Percentiles rank a stretch among this genome's conserved stretches.
These are phyloP conservation scores for Trichophyton rubrum DNA, from an alignment of 2,329 filamentous ascomycete species.

Conservation along the genomic window DNA sequence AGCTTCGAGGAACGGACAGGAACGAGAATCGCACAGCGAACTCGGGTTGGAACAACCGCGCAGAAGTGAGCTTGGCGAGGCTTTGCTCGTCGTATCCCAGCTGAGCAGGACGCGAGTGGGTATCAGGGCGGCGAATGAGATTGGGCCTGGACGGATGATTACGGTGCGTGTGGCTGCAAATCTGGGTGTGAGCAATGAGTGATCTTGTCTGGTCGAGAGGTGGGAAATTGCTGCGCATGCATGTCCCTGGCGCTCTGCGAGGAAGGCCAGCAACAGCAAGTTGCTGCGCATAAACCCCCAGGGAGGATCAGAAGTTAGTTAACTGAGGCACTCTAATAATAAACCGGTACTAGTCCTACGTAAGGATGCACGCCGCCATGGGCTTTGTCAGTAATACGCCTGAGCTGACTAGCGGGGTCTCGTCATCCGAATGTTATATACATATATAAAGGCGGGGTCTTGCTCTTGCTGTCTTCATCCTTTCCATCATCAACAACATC, in stretches of 20 bases:
- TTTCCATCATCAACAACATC: background rate
- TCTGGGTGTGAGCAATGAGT: background rate
- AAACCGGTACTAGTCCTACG: background rate
- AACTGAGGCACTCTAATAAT: background rate
- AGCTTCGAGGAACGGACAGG: background rate
- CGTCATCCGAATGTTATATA: background rate
- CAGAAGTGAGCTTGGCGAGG: background rate
- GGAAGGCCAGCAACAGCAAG: background rate
- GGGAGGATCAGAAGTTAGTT: background rate
- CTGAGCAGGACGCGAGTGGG: background rate
- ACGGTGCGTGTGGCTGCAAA: background rate
- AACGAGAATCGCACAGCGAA: background rate
- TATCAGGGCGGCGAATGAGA: background rate
- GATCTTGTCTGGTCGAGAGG: background rate
- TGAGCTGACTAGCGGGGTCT: background rate
- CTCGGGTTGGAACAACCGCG: background rate
- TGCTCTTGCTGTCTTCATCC: conserved; percentile 4
- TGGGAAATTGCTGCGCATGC: background rate
- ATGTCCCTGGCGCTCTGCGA: background rate
- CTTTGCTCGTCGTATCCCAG: conserved; percentile 1
- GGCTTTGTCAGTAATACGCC: background rate
- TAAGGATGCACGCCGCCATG: background rate
- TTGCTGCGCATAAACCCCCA: background rate
- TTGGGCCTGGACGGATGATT: background rate
- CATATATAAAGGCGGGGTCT: conserved; percentile 10